A percentile compares a stretch with the other conserved stretches of the same genome.
These are phyloP conservation scores for Botrytis porri DNA, from an alignment of 2,329 filamentous ascomycete species.

Conservation along the genomic window DNA sequence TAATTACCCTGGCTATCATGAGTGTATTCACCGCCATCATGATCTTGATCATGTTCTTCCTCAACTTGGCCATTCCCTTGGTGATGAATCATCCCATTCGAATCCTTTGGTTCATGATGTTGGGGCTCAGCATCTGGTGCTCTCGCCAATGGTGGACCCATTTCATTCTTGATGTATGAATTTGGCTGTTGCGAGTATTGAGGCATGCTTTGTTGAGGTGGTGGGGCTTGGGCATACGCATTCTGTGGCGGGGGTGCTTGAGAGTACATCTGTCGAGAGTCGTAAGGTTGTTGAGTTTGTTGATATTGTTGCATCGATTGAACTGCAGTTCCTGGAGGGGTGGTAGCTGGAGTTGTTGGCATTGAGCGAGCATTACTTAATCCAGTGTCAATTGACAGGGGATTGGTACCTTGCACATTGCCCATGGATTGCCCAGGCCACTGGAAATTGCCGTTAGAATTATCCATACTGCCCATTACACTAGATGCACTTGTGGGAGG, in stretches of 20 bases:
- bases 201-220: constrained; percentile 64
- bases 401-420: constrained; percentile 60
- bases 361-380: constrained; percentile 79
- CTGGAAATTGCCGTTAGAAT: constrained; percentile 71
- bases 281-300: constrained; percentile 64
- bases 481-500: constrained; percentile 91
- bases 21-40: constrained; percentile 78
- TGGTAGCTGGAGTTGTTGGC: constrained; percentile 86
- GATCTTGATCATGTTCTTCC: constrained; percentile 70
- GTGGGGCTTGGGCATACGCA: constrained; percentile 64
- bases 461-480: constrained; percentile 69
- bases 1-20: constrained; percentile 73
- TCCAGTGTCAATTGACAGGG: constrained; percentile 77
- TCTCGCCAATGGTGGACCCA: constrained; percentile 74
- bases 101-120: constrained; percentile 58
- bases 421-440: constrained; percentile 68
- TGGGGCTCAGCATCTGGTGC: constrained; percentile 56
- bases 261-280: constrained; percentile 78
- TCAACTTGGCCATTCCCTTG: constrained; percentile 59
- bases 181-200: constrained; percentile 55
- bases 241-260: constrained; percentile 62
- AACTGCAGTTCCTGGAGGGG: constrained; percentile 74
- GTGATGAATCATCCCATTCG: constrained; percentile 64
- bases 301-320: constrained; percentile 79
- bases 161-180: constrained; percentile 78